Evolutionary conservation across 306 rosid species (phyloP), one percentile per base, ranked within the genome.

Genomic region (Quercus mongolica): DNA sequence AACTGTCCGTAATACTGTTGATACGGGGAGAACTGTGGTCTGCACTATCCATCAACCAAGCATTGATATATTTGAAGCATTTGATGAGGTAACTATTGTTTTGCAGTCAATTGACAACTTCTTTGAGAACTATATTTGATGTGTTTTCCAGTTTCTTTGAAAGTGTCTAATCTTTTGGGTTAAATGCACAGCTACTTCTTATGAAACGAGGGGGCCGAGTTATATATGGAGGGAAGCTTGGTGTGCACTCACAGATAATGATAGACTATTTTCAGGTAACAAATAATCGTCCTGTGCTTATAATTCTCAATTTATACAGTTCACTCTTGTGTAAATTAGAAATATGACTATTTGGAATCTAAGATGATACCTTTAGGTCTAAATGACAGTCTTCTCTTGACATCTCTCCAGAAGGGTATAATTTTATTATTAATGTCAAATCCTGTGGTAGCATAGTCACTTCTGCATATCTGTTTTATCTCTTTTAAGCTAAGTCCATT

Each of bases 41-140:
- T 94, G 98, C 82, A 94, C 98, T 62, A 91, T 94, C 73, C 98
- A 94, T 86, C 98, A 94, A 31, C 97, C 98, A 54, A 94, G 97
- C 51, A 91, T 90, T 68, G 98, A 94, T 69, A 91, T 94, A 75
- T 90, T 94, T 83, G 98, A 94, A 88, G 94, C 98, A 81, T 94
- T 94, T 87, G 98, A 94, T 76, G 97, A 86, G 81, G 98, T 94
- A 73, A 8, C 61, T 73, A 51, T 63, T 58, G n/a, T 65, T 41
- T 83, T 38, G 69, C 19, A 19, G 18, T 5, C 12, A 54, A 25
- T 73, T 35, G 71, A 55, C 51, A 49, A 2, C 18, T 69, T 76
- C 28, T 84, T 71, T 69, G 54, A 78, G 76, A 77, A 78, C 73
- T 28, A 65, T 55, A 23, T 26, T 25, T 68, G 49, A 65, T 67